A percentile compares a stretch with the other conserved stretches of the same genome.
These are phyloP conservation scores for Coprinopsis marcescibilis DNA, from an alignment of 768 basidiomycete genomes.

Conservation along the genomic window DNA sequence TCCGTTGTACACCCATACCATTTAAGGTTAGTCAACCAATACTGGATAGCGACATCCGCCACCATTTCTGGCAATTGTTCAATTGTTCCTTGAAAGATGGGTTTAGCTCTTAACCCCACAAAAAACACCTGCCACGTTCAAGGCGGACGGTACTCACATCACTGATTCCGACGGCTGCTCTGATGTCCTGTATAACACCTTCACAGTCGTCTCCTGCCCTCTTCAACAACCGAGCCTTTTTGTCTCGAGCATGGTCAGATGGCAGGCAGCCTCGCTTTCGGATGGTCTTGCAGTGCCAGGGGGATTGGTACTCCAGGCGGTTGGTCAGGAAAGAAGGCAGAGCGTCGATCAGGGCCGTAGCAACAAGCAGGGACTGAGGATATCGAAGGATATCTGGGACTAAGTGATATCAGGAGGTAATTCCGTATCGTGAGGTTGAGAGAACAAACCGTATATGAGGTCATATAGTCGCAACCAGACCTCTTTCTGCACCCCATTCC, in stretches of 20 bases:
- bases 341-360: constrained; percentile 43
- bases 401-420: constrained; percentile 15
- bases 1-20: too few relatives aligned
- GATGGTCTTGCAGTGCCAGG: constrained; percentile 20
- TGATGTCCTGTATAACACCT: constrained; percentile 33
- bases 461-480: constrained; percentile 48
- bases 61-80: constrained; percentile 11
- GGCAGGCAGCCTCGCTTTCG: not conserved
- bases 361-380: constrained; percentile 49
- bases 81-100: too few relatives aligned
- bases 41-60: not conserved
- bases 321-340: constrained; percentile 31
- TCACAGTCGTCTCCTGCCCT: constrained; percentile 27
- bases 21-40: too few relatives aligned
- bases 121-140: not conserved
- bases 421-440: not conserved
- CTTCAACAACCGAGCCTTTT: constrained; percentile 12
- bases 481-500: constrained; percentile 39
- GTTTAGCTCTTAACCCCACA: not conserved
- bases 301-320: constrained; percentile 29
- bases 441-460: constrained; percentile 31
- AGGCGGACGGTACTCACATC: constrained; percentile 25
- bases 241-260: constrained; percentile 6
- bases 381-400: constrained; percentile 51
- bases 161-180: constrained; percentile 27